Conservation (phyloP, 2,329 filamentous ascomycete genomes). For the Peltaster fructicola region DNA sequence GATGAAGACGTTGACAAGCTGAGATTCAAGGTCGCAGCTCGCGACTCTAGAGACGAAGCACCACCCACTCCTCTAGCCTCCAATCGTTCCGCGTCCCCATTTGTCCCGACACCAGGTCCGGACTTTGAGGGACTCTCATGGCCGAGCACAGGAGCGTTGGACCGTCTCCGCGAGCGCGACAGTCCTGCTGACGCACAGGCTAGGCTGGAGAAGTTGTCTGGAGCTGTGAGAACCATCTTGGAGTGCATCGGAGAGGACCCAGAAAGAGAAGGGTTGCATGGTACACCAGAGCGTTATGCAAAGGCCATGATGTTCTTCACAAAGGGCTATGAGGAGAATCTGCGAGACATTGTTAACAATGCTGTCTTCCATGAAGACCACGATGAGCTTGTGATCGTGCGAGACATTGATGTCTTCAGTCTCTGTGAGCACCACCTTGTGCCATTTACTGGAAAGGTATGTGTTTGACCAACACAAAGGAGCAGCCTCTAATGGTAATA, state of each 20-base stretch:
- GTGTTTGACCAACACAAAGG: not conserved
- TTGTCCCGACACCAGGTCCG: constrained; percentile 32
- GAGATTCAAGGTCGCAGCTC: constrained; percentile 18
- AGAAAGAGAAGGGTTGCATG: constrained; percentile 43
- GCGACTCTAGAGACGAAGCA: constrained; percentile 35
- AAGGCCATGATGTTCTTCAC: constrained; percentile 94
- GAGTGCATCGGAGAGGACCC: constrained; percentile 51
- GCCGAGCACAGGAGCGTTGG: constrained; percentile 26
- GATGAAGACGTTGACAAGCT: constrained; percentile 25
- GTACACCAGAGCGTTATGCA: constrained; percentile 69
- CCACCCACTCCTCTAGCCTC: constrained; percentile 34
- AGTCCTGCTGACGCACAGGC: constrained; percentile 40
- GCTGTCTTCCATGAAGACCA: constrained; percentile 95
- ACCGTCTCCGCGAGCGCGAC: constrained; percentile 15
- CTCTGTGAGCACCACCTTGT: constrained; percentile 96
- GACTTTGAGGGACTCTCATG: constrained; percentile 40
- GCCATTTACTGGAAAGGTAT: constrained; percentile 84
- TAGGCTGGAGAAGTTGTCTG: constrained; percentile 41
- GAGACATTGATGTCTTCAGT: constrained; percentile 89
- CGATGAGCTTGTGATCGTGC: constrained; percentile 93
- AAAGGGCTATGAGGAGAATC: constrained; percentile 89
- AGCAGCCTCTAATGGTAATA: constrained; percentile 20
- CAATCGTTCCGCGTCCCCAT: constrained; percentile 30
- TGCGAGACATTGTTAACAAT: constrained; percentile 76
- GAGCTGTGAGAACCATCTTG: constrained; percentile 44